Evolutionary conservation across 164 flowering plant species (phyloP), one percentile per base, ranked within the genome.

Genomic region (Malania oleifera): DNA sequence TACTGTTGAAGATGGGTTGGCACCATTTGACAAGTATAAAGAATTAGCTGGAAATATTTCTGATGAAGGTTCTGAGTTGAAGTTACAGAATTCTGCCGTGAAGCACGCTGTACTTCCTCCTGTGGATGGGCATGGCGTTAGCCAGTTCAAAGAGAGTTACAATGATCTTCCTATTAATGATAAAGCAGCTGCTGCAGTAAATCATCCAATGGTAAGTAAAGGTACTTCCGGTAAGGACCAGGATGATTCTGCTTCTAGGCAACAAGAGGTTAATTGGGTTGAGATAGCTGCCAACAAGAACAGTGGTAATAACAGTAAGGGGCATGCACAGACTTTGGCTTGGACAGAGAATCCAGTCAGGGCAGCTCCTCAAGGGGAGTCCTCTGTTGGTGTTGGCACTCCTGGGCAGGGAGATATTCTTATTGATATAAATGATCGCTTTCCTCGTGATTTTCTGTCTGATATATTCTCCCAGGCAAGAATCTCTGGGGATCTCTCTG

Each of bases 401-500:
- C 54, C 65, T 12, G 73, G 66, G 69, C 75, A 68, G 31, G 87
- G 78, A 50, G 88, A 84, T 69, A 87, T 89, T 52, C 66, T 80
- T 56, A 85, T 91, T 70, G 93, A 95, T 67, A 85, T 91, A 56
- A 77, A 95, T 71, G 97, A 93, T 22, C 80, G 90, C 6, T 86
- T 87, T 61, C 92, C 98, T 54, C 87, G 80, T 60, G 91, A 89
- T 76, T 67, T 95, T 49, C 86, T 95, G 47, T 82, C 95, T 60
- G 99, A 83, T 61, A 80, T 91, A 60, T 88, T 91, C 63, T 80
- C 81, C 7, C 76, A 68, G 54, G 92, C 82, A 59, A 61, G 71
- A 70, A 41, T 59, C 34, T 53, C 73, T 43, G 83, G 79, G 49
- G 81, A 75, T 57, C 31, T 75, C 9, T 29, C 85, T 56, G 73